phyloP scores from a whole-genome alignment of 768 basidiomycete species.

The Mycena albidolilacea region DNA sequence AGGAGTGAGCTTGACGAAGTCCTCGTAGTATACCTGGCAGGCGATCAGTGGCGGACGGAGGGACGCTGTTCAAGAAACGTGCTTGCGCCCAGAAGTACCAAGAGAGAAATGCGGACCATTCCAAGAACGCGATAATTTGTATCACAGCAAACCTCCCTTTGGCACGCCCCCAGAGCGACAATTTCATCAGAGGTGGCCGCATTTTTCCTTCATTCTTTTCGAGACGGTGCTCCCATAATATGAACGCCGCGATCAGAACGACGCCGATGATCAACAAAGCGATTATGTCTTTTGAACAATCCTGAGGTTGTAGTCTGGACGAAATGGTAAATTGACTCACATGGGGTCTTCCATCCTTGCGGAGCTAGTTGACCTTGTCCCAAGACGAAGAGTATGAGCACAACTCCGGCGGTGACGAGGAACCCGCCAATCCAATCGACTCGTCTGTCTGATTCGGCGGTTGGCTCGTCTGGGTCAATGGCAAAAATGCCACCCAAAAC shows the following conservation, averaged over 20 bases:
- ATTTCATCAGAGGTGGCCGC: slow-evolving; percentile 77
- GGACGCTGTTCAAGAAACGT: slow-evolving; percentile 39
- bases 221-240: slow-evolving; percentile 74
- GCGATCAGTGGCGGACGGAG: slow-evolving; percentile 40
- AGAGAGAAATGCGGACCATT: slow-evolving; percentile 69
- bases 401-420: slow-evolving; percentile 73
- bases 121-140: slow-evolving; percentile 71
- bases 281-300: slow-evolving; percentile 70
- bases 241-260: slow-evolving; percentile 66
- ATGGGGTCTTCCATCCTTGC: slow-evolving; percentile 69
- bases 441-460: slow-evolving; percentile 51
- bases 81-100: slow-evolving; percentile 61
- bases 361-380: slow-evolving; percentile 73
- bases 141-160: slow-evolving; percentile 73
- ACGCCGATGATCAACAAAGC: slow-evolving; percentile 72
- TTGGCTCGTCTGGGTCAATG: slow-evolving; percentile 63
- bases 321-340: slow-evolving; percentile 31
- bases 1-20: slow-evolving; percentile 68
- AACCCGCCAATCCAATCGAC: slow-evolving; percentile 84
- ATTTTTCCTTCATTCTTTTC: slow-evolving; percentile 49
- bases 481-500: slow-evolving; percentile 57
- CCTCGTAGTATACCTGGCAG: slow-evolving; percentile 78
- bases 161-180: slow-evolving; percentile 73
- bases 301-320: not conserved
- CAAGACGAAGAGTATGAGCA: slow-evolving; percentile 78